A percentile compares a stretch with the other conserved stretches of the same genome.
phyloP scores from a whole-genome alignment of 345 rosid species.

The Aurinia saxatilis region DNA sequence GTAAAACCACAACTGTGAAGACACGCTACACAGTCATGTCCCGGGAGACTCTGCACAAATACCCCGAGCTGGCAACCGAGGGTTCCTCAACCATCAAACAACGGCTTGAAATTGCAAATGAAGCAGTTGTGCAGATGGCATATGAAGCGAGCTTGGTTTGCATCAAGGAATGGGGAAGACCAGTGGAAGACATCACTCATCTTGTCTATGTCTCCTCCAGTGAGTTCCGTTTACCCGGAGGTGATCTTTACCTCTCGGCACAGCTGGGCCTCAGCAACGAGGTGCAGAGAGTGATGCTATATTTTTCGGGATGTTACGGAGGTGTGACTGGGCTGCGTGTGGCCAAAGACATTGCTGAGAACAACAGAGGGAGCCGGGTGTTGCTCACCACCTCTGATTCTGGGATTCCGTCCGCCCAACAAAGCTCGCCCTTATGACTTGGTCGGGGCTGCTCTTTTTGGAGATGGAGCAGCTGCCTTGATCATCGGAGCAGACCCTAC shows the following conservation, averaged over 20 bases:
- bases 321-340: slow-evolving; percentile 80
- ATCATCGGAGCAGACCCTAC: slow-evolving; percentile 62
- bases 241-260: slow-evolving; percentile 69
- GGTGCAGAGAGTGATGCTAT: slow-evolving; percentile 71
- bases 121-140: slow-evolving; percentile 84
- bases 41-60: slow-evolving; percentile 65
- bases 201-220: slow-evolving; percentile 88
- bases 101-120: slow-evolving; percentile 82
- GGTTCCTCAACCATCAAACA: slow-evolving; percentile 80
- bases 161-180: slow-evolving; percentile 81
- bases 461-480: slow-evolving; percentile 84
- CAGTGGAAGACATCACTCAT: slow-evolving; percentile 69
- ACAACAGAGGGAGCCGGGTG: slow-evolving; percentile 81
- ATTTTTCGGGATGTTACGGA: slow-evolving; percentile 84
- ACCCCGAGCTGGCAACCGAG: slow-evolving; percentile 77
- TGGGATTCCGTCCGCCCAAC: slow-evolving; percentile 84
- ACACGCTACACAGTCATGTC: slow-evolving; percentile 93
- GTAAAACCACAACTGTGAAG: slow-evolving; percentile 84
- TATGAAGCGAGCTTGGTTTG: slow-evolving; percentile 66
- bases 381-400: slow-evolving; percentile 77
- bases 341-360: slow-evolving; percentile 91
- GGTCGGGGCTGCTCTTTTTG: slow-evolving; percentile 97
- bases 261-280: slow-evolving; percentile 64
- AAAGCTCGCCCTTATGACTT: slow-evolving; percentile 79
- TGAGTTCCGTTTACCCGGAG: slow-evolving; percentile 85